Conservation (phyloP, 1,284 basidiomycete genomes). For the Ustilago crameri region DNA sequence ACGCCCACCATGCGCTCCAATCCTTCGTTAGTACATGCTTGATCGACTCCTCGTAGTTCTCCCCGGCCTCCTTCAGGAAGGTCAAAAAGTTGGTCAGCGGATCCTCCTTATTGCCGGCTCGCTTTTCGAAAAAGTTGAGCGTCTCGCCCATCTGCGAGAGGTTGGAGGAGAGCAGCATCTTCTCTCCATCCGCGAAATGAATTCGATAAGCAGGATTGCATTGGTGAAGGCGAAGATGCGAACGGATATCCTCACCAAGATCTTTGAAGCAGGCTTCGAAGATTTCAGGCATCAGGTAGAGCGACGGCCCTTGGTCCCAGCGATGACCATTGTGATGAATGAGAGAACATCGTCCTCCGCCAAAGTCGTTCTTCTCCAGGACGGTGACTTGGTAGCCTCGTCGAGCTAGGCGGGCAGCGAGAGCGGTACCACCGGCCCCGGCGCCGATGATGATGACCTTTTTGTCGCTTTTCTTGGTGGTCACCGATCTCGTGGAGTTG, state of each 20-base stretch:
- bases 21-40: slow-evolving; percentile 70
- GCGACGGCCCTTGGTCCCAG: slow-evolving; percentile 70
- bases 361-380: slow-evolving; percentile 66
- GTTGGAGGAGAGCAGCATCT: slow-evolving; percentile 70
- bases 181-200: slow-evolving; percentile 60
- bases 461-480: slow-evolving; percentile 26
- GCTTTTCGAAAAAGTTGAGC: slow-evolving; percentile 71
- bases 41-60: slow-evolving; percentile 70
- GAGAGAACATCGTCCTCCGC: slow-evolving; percentile 72
- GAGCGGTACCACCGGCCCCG: slow-evolving; percentile 71
- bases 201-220: slow-evolving; percentile 61
- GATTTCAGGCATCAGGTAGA: slow-evolving; percentile 71
- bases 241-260: slow-evolving; percentile 69
- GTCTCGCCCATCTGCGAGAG: slow-evolving; percentile 70
- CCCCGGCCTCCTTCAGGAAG: slow-evolving; percentile 69
- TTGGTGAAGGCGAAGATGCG: slow-evolving; percentile 69
- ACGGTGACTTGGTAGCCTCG: slow-evolving; percentile 71
- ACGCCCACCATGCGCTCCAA: slow-evolving; percentile 70
- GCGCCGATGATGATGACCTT: slow-evolving; percentile 69
- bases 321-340: slow-evolving; percentile 71
- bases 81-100: slow-evolving; percentile 64
- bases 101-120: slow-evolving; percentile 69
- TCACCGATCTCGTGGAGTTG: slow-evolving; percentile 11
- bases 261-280: slow-evolving; percentile 71
- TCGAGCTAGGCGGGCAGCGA: slow-evolving; percentile 70